Conservation (phyloP, 805 yeast genomes). For the Nakazawaea anatomiae region DNA sequence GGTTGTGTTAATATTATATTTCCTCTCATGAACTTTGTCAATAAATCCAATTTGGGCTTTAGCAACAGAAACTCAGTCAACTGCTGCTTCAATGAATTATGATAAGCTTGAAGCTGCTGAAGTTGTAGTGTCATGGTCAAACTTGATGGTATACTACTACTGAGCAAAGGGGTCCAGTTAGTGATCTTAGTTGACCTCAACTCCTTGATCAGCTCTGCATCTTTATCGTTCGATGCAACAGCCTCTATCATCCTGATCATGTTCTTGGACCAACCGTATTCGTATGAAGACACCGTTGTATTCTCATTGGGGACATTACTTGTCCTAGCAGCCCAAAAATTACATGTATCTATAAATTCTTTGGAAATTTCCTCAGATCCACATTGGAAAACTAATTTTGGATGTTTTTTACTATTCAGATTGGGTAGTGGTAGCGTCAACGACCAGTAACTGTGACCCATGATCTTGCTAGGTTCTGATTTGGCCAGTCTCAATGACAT, state of each 20-base stretch:
- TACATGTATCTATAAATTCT: slow-evolving; percentile 70
- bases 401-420: slow-evolving; percentile 21
- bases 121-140: slow-evolving; percentile 31
- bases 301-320: slow-evolving; percentile 64
- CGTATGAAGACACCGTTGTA: slow-evolving; percentile 66
- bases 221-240: slow-evolving; percentile 15
- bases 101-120: slow-evolving; percentile 30
- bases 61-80: slow-evolving; percentile 38
- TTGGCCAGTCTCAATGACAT: slow-evolving; percentile 13
- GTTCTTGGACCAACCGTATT: slow-evolving; percentile 71
- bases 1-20: slow-evolving; percentile 9
- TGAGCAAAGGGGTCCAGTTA: slow-evolving; percentile 34
- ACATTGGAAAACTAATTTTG: slow-evolving; percentile 52
- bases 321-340: slow-evolving; percentile 86
- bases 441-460: slow-evolving; percentile 36
- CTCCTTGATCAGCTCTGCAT: slow-evolving; percentile 7
- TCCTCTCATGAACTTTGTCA: not conserved
- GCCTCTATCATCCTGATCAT: slow-evolving; percentile 7
- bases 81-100: slow-evolving; percentile 29
- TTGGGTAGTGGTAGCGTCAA: slow-evolving; percentile 41
- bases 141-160: slow-evolving; percentile 22
- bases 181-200: slow-evolving; percentile 28
- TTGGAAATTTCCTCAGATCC: slow-evolving; percentile 62
- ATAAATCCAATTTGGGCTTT: slow-evolving; percentile 16
- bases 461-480: slow-evolving; percentile 23